Evolutionary conservation across 768 basidiomycete genomes (phyloP), one percentile per base, ranked within the genome.

Genomic region (Clavulina sp.): DNA sequence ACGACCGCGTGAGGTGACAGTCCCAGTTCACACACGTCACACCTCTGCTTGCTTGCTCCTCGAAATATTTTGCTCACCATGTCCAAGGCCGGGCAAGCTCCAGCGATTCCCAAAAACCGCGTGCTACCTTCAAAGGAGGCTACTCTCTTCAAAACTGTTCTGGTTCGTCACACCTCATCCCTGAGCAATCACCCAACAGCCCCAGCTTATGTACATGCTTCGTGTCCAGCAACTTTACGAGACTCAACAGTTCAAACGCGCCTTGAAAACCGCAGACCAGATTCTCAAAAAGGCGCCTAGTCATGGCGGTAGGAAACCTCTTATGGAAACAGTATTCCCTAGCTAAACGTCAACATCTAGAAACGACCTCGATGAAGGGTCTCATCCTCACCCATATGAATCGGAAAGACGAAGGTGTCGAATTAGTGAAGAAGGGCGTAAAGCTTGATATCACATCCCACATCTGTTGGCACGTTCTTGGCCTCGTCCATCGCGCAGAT

Each of bases 401-500:
- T 48, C 73, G 73, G 61, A 78, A 78, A 55, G 86, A 82, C 28
- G 77, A 89, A 57, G 89, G 89, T 29, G 70, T 84, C 53, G 80
- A 84, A 33, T 73, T 87, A 41, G 81, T 88, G 57, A 82, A 83
- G 69, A 81, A 84, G 59, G 89, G 89, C 53, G 73, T 87, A 57
- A 73, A 77, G 40, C 70, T 80, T 44, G 86, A 92, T 66, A 67
- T 86, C 51, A 80, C 76, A 30, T 91, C 87, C 19, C 91, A 96
- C 61, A 96, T 99, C 62, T 83, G 81, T 62, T 97, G 95, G 92
- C 95, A 99, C 66, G 93, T 97, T 57, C 84, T 88, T 63, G 95
- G 89, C 26, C 81, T 99, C 60, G 78, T 95, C 21, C 84, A 91
- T 64, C 88, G 93, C 64, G 82, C 81, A 5, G 85, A 95, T 63